Evolutionary conservation across 495 filamentous ascomycete species (phyloP).

Genomic region (Aspergillus heteromorphus): DNA sequence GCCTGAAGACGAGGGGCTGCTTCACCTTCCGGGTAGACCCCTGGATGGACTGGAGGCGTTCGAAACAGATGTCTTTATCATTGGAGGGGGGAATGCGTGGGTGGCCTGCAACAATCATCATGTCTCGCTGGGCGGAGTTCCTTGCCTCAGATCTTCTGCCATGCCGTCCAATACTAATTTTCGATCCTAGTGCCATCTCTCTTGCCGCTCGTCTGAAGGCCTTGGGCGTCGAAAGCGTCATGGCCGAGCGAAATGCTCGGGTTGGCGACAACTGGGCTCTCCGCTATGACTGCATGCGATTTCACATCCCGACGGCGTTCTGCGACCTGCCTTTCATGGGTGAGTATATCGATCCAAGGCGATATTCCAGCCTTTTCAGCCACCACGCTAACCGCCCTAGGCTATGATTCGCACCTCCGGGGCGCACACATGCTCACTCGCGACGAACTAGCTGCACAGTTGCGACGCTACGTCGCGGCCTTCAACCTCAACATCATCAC

Average conservation of each 20-base stretch:
- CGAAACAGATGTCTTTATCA: constrained; percentile 21
- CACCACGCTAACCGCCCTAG: constrained; percentile 6
- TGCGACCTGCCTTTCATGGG: constrained; percentile 19
- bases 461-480: constrained; percentile 26
- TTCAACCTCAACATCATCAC: constrained; percentile 32
- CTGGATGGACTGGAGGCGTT: not conserved
- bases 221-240: constrained; percentile 24
- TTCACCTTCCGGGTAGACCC: not conserved
- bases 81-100: constrained; percentile 24
- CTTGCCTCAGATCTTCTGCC: no score
- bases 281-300: constrained; percentile 28
- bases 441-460: constrained; percentile 31
- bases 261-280: constrained; percentile 34
- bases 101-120: no score
- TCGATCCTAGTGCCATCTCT: constrained; percentile 15
- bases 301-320: constrained; percentile 29
- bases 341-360: not conserved
- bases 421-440: constrained; percentile 30
- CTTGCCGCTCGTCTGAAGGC: constrained; percentile 33
- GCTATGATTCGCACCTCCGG: constrained; percentile 14
- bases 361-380: constrained; percentile 27
- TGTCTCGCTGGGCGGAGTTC: no score
- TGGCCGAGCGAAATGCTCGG: constrained; percentile 26
- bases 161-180: no score
- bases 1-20: constrained; percentile 8